phyloP scores from a whole-genome alignment of 148 eudicot genomes.

The Cornus controversa region DNA sequence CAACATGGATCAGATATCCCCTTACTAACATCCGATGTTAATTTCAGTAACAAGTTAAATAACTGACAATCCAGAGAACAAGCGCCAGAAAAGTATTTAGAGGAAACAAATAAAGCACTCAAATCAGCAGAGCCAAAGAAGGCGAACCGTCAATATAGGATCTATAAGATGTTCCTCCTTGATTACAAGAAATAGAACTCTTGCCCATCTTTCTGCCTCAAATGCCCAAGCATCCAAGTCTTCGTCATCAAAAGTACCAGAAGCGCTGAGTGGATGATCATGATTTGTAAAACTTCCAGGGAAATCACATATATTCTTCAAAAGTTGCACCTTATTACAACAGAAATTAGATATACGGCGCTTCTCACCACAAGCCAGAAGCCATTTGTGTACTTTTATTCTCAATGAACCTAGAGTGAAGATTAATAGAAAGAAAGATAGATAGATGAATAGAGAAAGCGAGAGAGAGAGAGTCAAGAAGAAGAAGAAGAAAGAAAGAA shows the following conservation, averaged over 20 bases:
- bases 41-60: too few relatives aligned
- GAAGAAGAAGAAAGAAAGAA: constrained; percentile 5
- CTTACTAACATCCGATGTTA: too few relatives aligned
- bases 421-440: constrained; percentile 2
- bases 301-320: constrained; percentile 46
- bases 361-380: constrained; percentile 32
- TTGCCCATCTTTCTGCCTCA: constrained; percentile 87
- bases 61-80: neutral
- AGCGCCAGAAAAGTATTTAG: neutral
- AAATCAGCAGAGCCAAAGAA: constrained; percentile 14
- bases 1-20: too few relatives aligned
- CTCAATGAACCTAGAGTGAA: constrained; percentile 60
- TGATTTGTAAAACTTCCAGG: constrained; percentile 40
- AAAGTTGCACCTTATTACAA: constrained; percentile 31
- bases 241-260: constrained; percentile 60
- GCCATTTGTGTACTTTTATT: constrained; percentile 61
- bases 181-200: constrained; percentile 69
- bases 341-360: constrained; percentile 22
- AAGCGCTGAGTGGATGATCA: constrained; percentile 26
- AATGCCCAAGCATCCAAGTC: constrained; percentile 72
- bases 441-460: constrained; percentile 1
- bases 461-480: too few relatives aligned
- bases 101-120: neutral
- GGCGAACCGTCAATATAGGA: constrained; percentile 55
- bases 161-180: constrained; percentile 49